These are phyloP conservation scores for Anisodus acutangulus DNA, from an alignment of 257 asterid genomes.

Conservation along the genomic window DNA sequence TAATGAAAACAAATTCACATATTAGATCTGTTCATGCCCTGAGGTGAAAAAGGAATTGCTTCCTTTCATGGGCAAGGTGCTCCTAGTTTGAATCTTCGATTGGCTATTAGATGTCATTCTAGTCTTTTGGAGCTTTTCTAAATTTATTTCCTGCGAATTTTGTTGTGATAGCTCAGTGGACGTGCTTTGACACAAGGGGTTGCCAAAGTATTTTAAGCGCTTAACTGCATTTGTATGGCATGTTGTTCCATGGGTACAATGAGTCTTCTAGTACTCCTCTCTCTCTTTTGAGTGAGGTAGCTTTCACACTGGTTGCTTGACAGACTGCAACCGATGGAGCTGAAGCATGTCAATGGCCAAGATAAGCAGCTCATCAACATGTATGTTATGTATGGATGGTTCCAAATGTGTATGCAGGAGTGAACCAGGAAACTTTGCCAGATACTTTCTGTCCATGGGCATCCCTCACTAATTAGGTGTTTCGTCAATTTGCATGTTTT, in stretches of 20 bases:
- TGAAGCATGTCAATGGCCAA: background rate
- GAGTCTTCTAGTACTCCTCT: constrained; percentile 63
- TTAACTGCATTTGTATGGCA: background rate
- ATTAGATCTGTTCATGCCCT: background rate
- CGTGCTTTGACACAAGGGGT: background rate
- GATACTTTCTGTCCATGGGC: background rate
- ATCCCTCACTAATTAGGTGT: too few species aligned
- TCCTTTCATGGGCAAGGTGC: background rate
- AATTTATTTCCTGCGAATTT: background rate
- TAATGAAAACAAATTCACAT: background rate
- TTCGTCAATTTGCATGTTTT: too few species aligned
- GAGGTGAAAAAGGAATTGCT: background rate
- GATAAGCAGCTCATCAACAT: background rate
- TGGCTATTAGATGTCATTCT: background rate
- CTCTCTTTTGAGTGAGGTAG: constrained; percentile 34
- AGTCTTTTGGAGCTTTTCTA: constrained; percentile 14
- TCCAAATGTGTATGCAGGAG: background rate
- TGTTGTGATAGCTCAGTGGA: background rate
- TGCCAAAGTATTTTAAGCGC: background rate
- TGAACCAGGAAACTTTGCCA: background rate
- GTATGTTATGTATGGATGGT: background rate
- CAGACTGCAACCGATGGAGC: background rate
- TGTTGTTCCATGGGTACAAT: constrained; percentile 56
- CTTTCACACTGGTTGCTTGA: background rate
- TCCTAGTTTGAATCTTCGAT: background rate